Base-by-base conservation (phyloP, 768 basidiomycete species). In the Kwoniella sp. region DNA sequence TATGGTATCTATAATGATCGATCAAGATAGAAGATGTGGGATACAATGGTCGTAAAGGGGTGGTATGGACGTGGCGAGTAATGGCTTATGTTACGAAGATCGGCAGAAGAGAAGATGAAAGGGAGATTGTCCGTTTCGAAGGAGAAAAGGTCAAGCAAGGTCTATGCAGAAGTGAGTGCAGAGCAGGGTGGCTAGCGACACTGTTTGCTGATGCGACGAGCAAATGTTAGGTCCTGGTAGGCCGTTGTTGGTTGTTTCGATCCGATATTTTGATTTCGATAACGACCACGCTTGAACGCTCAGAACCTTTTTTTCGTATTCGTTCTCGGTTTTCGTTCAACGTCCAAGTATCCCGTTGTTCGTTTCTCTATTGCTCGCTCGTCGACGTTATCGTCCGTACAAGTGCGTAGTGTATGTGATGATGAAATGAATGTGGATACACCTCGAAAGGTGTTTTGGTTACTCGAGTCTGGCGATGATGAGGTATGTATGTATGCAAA, bases 51-150 rank as follows among this genome's bases (percentile, higher is more conserved):
- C 41, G 34, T 5, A 5, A 5, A 13, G 13, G 5, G 5, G 34
- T 34, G 34, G 4, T 25, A 29, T 54, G 9, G 28, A 26, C 28
- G 50, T n/a, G 28, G 22, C 17, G 23, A 26, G 4, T 26, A 23
- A 51, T 0, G 29, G 34, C 5, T 9, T 55, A 55, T 15, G 23
- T 7, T 4, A 31, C 5, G 28, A 51, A 51, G 17, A 23, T 51
- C 50, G 4, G 20, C 29, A 20, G 34, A 55, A 55, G 30, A 34
- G 34, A 34, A 29, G 28, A 55, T 55, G 34, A 55, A 55, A 55
- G 54, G 28, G 54, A 5, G 52, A 53, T 28, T 55, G 54, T 37
- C 34, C 34, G 15, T 45, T 11, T 45, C n/a, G n/a, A n/a, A n/a
- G n/a, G n/a, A n/a, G 41, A 45, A 17, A 45, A 45, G 41, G 41